A percentile compares a stretch with the other conserved stretches of the same genome.
Conservation (phyloP, 352 stramenopile species). For the Pythium apleroticum region DNA sequence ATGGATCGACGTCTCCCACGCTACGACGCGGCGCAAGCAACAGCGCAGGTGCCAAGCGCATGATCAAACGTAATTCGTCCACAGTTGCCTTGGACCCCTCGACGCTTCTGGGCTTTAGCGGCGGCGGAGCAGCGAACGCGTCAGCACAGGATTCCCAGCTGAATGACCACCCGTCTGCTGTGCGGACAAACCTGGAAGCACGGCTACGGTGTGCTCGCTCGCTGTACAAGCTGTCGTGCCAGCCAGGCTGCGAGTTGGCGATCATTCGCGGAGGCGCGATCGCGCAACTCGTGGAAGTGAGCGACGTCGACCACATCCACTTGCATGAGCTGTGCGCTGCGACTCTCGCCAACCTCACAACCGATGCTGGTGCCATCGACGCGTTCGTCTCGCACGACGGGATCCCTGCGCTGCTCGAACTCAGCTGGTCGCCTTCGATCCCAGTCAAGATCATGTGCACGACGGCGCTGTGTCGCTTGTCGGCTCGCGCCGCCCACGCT, state of each 20-base stretch:
- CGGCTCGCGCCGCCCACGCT: constrained; percentile 35
- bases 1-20: background rate
- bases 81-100: background rate
- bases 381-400: constrained; percentile 56
- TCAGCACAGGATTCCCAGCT: background rate
- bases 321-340: constrained; percentile 63
- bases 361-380: constrained; percentile 35
- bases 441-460: constrained; percentile 69
- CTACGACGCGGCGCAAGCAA: constrained; percentile 12
- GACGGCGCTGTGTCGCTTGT: constrained; percentile 65
- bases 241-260: constrained; percentile 44
- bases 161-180: background rate
- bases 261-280: constrained; percentile 72
- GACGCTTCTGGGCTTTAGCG: background rate
- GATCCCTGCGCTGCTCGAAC: constrained; percentile 60
- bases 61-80: constrained; percentile 9
- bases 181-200: constrained; percentile 46
- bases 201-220: constrained; percentile 68
- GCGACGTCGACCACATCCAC: constrained; percentile 54
- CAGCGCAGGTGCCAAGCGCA: constrained; percentile 10
- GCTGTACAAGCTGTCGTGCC: constrained; percentile 80
- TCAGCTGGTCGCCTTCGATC: constrained; percentile 64
- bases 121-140: background rate
- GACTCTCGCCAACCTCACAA: constrained; percentile 65
- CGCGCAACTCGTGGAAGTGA: constrained; percentile 67